A percentile compares a stretch with the other conserved stretches of the same genome.
phyloP scores from a whole-genome alignment of 176 grass and related monocot genomes.

The Ensete ventricosum region DNA sequence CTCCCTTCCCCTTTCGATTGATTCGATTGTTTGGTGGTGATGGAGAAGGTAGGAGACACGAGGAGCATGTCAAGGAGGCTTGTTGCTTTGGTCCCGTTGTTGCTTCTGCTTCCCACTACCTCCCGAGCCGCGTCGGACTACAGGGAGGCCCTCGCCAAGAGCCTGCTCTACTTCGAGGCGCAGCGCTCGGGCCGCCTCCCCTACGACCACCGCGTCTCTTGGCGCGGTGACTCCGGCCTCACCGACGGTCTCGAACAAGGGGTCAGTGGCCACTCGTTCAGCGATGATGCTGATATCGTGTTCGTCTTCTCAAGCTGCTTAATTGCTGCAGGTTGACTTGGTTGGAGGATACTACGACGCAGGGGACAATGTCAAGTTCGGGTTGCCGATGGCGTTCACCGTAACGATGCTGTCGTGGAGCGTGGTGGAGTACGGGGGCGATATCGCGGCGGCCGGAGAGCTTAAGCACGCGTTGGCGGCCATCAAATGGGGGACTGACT shows the following conservation, averaged over 20 bases:
- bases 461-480: constrained; percentile 8
- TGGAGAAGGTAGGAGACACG: too few species aligned
- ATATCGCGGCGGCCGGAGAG: constrained; percentile 3
- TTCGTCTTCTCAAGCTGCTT: neutral
- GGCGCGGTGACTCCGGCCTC: constrained; percentile 91
- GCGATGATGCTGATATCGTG: neutral
- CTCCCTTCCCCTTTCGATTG: too few species aligned
- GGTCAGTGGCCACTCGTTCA: neutral
- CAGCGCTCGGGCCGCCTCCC: constrained; percentile 90
- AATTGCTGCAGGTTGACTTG: neutral
- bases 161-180: constrained; percentile 95
- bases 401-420: constrained; percentile 16
- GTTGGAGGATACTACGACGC: constrained; percentile 20
- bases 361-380: constrained; percentile 14
- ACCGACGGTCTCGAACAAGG: constrained; percentile 95
- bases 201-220: constrained; percentile 68
- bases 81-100: neutral
- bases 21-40: too few species aligned
- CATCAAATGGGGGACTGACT: constrained; percentile 16
- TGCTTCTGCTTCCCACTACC: neutral
- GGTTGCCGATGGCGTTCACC: constrained; percentile 15
- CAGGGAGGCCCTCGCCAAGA: constrained; percentile 61
- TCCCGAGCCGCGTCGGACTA: constrained; percentile 27
- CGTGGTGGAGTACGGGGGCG: constrained; percentile 8
- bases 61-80: neutral